Evolutionary conservation across 352 stramenopile genomes (phyloP).

Genomic region (Pythium oligandrum): DNA sequence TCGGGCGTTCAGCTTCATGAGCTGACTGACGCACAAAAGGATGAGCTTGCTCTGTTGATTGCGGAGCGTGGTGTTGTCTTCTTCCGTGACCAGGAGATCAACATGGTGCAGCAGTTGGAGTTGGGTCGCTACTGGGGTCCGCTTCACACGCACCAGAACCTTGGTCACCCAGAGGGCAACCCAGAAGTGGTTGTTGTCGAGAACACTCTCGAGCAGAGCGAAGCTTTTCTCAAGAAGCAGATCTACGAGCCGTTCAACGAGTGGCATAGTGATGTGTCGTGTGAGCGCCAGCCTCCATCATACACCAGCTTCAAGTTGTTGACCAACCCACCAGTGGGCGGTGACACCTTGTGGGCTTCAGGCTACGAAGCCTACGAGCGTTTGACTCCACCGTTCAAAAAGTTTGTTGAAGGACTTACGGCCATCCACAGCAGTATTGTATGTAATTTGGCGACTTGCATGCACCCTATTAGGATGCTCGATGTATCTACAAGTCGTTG

Average conservation of each 20-base stretch:
- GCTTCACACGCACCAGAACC: constrained; percentile 26
- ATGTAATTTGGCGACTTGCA: no score
- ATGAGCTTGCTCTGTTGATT: constrained; percentile 14
- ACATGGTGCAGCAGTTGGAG: constrained; percentile 20
- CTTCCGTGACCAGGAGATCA: constrained; percentile 14
- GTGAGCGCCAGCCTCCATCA: constrained; percentile 28
- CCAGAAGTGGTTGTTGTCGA: constrained; percentile 21
- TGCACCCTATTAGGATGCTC: no score
- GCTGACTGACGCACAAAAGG: constrained; percentile 23
- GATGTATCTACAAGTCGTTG: no score
- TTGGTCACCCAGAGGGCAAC: constrained; percentile 18
- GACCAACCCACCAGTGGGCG: constrained; percentile 26
- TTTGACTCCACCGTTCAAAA: constrained; percentile 29
- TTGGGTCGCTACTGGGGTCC: constrained; percentile 24
- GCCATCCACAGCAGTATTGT: constrained; percentile 46
- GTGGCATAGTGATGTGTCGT: constrained; percentile 36
- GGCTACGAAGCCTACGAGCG: constrained; percentile 42
- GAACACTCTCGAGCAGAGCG: constrained; percentile 13
- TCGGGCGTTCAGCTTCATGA: constrained; percentile 26
- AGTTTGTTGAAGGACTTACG: constrained; percentile 30
- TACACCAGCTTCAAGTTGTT: constrained; percentile 30
- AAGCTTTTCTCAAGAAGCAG: constrained; percentile 14
- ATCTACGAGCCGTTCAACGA: constrained; percentile 23
- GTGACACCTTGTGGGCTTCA: constrained; percentile 37
- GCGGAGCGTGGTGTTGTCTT: constrained; percentile 16